Conservation (phyloP, 371 early-diverging fungal species). For the Apophysomyces ossiformis region DNA sequence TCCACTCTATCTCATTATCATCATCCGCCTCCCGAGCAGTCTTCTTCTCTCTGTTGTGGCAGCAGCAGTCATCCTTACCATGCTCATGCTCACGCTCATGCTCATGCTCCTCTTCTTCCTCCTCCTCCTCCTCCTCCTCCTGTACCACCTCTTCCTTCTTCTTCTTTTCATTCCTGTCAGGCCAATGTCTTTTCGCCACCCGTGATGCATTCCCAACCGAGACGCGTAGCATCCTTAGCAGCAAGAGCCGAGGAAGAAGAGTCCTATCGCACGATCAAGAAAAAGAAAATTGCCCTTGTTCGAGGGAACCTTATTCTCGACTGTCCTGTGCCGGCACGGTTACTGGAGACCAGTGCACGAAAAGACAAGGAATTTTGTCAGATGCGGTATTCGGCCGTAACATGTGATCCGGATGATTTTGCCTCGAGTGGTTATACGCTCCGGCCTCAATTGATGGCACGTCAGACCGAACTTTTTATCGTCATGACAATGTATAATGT, state of each 20-base stretch:
- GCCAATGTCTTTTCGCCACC: too few species aligned
- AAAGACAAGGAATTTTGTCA: constrained; percentile 66
- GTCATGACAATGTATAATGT: constrained; percentile 76
- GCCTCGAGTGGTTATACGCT: constrained; percentile 48
- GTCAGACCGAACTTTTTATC: constrained; percentile 68
- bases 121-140: too few species aligned
- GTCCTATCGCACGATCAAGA: neutral
- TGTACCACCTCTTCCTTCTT: too few species aligned
- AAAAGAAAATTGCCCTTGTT: constrained; percentile 33
- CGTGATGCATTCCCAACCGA: neutral
- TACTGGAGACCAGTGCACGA: constrained; percentile 43
- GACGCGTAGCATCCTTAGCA: neutral
- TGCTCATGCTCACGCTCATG: neutral
- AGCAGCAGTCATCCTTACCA: neutral
- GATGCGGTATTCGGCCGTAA: constrained; percentile 77
- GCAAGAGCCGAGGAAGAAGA: neutral
- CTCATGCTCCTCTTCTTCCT: too few species aligned
- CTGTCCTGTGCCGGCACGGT: constrained; percentile 54
- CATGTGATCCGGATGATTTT: constrained; percentile 66
- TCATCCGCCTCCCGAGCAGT: too few species aligned
- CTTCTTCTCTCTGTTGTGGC: too few species aligned
- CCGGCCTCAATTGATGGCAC: constrained; percentile 47
- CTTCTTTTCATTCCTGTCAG: too few species aligned
- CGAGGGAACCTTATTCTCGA: constrained; percentile 59
- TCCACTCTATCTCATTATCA: too few species aligned